Base-by-base conservation (phyloP, 306 rosid species). In the Prunus salicina region DNA sequence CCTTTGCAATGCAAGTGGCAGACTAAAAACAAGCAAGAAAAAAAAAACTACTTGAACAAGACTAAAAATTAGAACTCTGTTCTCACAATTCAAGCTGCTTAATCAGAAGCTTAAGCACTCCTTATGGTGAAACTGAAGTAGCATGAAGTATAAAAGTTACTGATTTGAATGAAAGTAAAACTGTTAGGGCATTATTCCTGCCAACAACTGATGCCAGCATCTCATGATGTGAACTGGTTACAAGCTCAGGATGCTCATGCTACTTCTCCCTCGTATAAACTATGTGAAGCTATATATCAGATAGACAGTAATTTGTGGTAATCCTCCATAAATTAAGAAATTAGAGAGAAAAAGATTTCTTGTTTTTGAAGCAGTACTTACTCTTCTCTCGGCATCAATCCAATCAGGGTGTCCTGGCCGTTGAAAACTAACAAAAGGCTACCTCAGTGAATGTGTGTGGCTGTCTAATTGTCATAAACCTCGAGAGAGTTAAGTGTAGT, bases 131-230 rank as follows among this genome's bases (percentile, higher is more conserved):
- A 49, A 13, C 7, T 49, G 53, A 49, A 16, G 19, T 51, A 51
- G 16, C 16, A 19, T 1, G 19, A 15, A 15, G 15, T 13, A 18
- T 18, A 5, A 2, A 67, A 10, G 11, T 2, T 38, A 67, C 34
- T 8, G 57, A 2, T 6, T 6, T 30, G 34, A 30, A 30, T 30
- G 34, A 4, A 30, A 4, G 34, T 3, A 30, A 30, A 30, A 30
- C 34, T 30, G 34, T 30, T 3, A 30, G 4, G 34, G 4, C 30
- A 4, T 8, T 57, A 38, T 68, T 73, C 87, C 81, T 83, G 62
- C 85, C 85, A 19, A 83, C 69, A 41, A 82, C 88, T 60, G 80
- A 65, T 47, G 76, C 61, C 5, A 82, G 85, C 53, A 82, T 67
- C 24, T 80, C 76, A 25, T 66, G 83, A 71, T 83, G 87, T 41